These are phyloP conservation scores for Pseudocercospora macadamiae DNA, from an alignment of 2,329 filamentous ascomycete species.

Conservation along the genomic window DNA sequence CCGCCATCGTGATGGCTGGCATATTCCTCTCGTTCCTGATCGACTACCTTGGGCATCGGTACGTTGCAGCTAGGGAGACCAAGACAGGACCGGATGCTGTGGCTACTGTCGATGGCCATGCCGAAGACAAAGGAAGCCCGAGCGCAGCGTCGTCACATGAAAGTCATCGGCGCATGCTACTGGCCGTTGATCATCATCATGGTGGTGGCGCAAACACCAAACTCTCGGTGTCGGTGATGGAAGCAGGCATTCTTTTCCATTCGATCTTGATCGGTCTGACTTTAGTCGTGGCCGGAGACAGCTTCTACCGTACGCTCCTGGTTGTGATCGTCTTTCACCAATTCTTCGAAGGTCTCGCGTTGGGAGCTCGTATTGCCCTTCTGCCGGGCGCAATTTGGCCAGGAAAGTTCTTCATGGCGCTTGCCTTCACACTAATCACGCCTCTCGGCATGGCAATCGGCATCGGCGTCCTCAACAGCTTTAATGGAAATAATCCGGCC, in stretches of 20 bases:
- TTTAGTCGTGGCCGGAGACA: constrained; percentile 64
- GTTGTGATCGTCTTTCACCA: constrained; percentile 81
- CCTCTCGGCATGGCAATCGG: constrained; percentile 81
- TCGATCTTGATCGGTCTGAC: constrained; percentile 61
- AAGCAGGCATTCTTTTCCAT: constrained; percentile 72
- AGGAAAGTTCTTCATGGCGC: constrained; percentile 63
- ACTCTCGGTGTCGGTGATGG: constrained; percentile 68
- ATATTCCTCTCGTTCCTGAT: constrained; percentile 72
- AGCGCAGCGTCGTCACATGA: constrained; percentile 7
- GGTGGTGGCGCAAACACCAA: constrained; percentile 23
- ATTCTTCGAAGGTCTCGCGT: constrained; percentile 87
- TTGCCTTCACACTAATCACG: constrained; percentile 70
- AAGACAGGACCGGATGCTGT: not conserved
- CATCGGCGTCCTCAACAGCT: constrained; percentile 68
- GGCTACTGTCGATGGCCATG: constrained; percentile 21
- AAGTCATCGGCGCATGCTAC: constrained; percentile 40
- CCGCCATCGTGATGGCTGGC: constrained; percentile 73
- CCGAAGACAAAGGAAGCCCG: constrained; percentile 13
- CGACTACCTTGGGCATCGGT: constrained; percentile 59
- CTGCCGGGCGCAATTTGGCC: constrained; percentile 53
- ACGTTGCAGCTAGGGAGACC: constrained; percentile 26
- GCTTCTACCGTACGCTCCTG: constrained; percentile 63
- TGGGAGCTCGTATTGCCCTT: constrained; percentile 79
- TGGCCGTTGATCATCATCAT: constrained; percentile 22
- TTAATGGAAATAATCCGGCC: constrained; percentile 72